Evolutionary conservation across 108 stramenopile genomes (phyloP).

Genomic region (Pseudonitzschia pungens): DNA sequence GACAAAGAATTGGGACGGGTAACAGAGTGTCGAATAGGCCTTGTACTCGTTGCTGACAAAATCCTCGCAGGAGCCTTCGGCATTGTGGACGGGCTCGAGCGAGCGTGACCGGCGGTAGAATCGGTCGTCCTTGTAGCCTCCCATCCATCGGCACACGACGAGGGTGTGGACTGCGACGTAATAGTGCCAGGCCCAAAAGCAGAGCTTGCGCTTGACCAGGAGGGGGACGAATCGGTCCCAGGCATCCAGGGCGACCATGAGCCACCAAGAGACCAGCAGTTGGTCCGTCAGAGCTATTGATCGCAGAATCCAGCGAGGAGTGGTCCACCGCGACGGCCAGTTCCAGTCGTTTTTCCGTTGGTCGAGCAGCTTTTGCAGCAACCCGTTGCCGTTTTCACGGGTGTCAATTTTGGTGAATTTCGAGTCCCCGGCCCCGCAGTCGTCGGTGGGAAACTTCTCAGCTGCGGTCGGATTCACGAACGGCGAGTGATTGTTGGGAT

Average conservation of each 20-base stretch:
- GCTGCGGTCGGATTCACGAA: background rate
- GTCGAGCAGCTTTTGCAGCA: too few species aligned
- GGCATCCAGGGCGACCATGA: background rate
- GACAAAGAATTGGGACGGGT: constrained; percentile 65
- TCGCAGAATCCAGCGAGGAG: background rate
- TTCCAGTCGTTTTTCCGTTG: background rate
- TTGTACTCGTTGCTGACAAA: constrained; percentile 66
- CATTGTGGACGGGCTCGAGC: background rate
- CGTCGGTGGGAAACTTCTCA: background rate
- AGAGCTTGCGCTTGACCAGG: background rate
- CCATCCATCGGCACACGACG: constrained; percentile 3
- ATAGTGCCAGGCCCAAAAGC: background rate
- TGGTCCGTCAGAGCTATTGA: background rate
- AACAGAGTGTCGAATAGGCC: constrained; percentile 69
- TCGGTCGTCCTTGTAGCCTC: background rate
- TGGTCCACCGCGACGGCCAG: constrained; percentile 11
- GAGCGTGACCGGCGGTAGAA: background rate
- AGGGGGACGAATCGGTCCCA: background rate
- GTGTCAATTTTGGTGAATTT: too few species aligned
- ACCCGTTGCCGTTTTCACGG: too few species aligned
- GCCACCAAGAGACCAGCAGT: constrained; percentile 1
- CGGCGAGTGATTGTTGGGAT: constrained; percentile 13
- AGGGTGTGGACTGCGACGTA: constrained; percentile 4
- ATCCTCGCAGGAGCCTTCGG: background rate
- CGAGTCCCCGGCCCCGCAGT: background rate